These are phyloP conservation scores for Colletotrichum eremochloae DNA, from an alignment of 2,329 filamentous ascomycete genomes.

Conservation along the genomic window DNA sequence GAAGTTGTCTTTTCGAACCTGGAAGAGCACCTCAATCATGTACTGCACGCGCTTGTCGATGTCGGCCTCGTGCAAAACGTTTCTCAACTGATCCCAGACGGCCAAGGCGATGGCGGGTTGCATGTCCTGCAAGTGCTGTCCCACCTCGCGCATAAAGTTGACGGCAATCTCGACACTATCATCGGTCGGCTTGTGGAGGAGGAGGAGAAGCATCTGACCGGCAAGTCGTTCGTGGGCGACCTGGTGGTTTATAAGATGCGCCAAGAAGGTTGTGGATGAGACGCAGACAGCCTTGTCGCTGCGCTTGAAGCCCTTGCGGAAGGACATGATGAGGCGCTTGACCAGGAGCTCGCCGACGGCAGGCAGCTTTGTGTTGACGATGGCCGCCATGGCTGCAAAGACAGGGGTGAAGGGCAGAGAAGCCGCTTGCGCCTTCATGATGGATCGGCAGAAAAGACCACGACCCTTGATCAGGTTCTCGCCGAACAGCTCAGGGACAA, in stretches of 20 bases:
- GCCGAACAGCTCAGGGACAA: slow-evolving; percentile 94
- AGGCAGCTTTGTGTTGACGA: slow-evolving; percentile 97
- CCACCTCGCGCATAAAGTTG: slow-evolving; percentile 91
- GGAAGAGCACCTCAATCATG: slow-evolving; percentile 98
- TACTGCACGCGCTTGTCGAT: slow-evolving; percentile 99
- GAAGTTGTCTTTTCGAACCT: slow-evolving; percentile 95
- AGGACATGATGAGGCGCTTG: slow-evolving; percentile 88
- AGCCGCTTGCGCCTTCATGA: slow-evolving; percentile 98
- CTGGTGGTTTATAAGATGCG: slow-evolving; percentile 95
- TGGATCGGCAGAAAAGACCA: slow-evolving; percentile 92
- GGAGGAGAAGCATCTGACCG: slow-evolving; percentile 90
- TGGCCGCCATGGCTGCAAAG: slow-evolving; percentile 94
- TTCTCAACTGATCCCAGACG: slow-evolving; percentile 96
- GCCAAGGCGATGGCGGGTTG: slow-evolving; percentile 87
- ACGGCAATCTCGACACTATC: slow-evolving; percentile 99
- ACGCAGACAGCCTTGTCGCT: slow-evolving; percentile 98
- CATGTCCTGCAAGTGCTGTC: slow-evolving; percentile 96
- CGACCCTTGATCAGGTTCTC: slow-evolving; percentile 94
- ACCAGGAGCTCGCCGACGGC: slow-evolving; percentile 93
- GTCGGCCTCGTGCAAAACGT: slow-evolving; percentile 94
- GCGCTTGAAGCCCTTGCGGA: slow-evolving; percentile 93
- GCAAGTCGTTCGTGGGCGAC: slow-evolving; percentile 94
- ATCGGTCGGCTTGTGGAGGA: slow-evolving; percentile 95
- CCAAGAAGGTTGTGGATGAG: slow-evolving; percentile 93
- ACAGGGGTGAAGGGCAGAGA: slow-evolving; percentile 97